Evolutionary conservation across 768 basidiomycete species (phyloP), one percentile per base, ranked within the genome.

Genomic region (Russula sp.): DNA sequence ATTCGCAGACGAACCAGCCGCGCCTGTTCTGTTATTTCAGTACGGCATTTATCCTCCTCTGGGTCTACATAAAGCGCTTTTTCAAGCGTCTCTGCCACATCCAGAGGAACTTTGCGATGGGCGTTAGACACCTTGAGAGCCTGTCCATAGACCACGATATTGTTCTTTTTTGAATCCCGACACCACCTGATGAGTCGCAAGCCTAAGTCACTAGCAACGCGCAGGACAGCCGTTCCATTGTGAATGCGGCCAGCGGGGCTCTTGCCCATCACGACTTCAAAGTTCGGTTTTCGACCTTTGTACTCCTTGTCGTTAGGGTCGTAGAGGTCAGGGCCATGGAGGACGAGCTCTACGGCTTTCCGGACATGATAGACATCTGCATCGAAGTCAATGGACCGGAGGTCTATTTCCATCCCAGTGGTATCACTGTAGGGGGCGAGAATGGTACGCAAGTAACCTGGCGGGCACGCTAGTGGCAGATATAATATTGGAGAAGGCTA

Each of bases 291-390:
- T 35, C 58, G 44, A 11, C 27, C 73, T 68, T 56, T 52, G 51
- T 13, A 73, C 66, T 64, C 71, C n/a, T 76, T 72, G 39, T 74
- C 70, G 31, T 71, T 68, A 4, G 77, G 73, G 42, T 73, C 66
- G 65, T 74, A 73, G 67, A 85, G 83, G n/a, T 79, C 78, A 27
- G 79, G 76, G 6, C 79, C 77, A 65, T 90, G 89, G 0, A 91
- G 72, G 47, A 85, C 75, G 6, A 68, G 59, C 4, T 84, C 82
- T 56, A 91, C 76, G 9, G 72, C 76, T 42, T 82, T 78, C 35
- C 80, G 85, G 20, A 89, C 77, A 37, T 81, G 79, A 77, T 80
- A 87, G 54, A 78, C 69, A 59, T 77, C 80, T 3, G 78, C 79
- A n/a, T 76, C 74, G 63, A 69, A 74, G 18, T 71, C 65, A 10